Conservation (phyloP, 2,329 filamentous ascomycete species). For the Nannizziopsis arthrosporioides region DNA sequence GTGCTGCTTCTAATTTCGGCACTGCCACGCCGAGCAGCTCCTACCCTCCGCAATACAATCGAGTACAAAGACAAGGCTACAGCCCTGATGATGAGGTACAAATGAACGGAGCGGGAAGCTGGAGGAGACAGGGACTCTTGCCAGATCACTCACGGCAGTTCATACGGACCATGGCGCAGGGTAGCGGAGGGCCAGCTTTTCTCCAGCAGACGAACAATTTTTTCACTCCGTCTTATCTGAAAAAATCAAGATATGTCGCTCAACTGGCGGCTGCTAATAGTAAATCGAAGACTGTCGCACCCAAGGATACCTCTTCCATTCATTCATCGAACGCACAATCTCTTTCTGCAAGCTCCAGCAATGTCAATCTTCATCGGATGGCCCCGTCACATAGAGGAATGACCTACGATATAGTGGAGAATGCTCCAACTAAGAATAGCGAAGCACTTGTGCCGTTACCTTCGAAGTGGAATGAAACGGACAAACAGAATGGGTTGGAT, state of each 20-base stretch:
- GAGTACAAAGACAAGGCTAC: conserved; percentile 25
- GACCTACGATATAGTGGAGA: conserved; percentile 74
- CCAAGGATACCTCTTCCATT: conserved; percentile 40
- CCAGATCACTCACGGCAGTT: conserved; percentile 41
- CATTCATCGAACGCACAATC: conserved; percentile 29
- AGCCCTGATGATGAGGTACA: conserved; percentile 41
- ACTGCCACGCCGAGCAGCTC: conserved; percentile 25
- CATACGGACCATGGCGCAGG: conserved; percentile 23
- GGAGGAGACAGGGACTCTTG: conserved; percentile 33
- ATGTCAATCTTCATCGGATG: conserved; percentile 47
- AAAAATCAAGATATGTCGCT: conserved; percentile 63
- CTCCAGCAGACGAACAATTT: conserved; percentile 37
- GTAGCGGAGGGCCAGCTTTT: conserved; percentile 15
- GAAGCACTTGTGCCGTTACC: conserved; percentile 60
- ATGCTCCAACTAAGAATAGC: conserved; percentile 48
- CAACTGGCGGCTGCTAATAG: conserved; percentile 59
- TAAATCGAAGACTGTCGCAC: conserved; percentile 43
- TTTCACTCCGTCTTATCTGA: conserved; percentile 76
- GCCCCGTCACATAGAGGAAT: conserved; percentile 61
- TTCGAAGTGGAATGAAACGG: conserved; percentile 66
- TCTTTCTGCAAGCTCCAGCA: conserved; percentile 46
- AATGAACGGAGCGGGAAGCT: conserved; percentile 33
- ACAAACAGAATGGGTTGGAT: conserved; percentile 64
- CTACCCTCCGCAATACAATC: conserved; percentile 27
- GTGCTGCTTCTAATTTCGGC: conserved; percentile 23